These are phyloP conservation scores for Berkeleyomyces rouxiae DNA, from an alignment of 2,329 filamentous ascomycete genomes.

Conservation along the genomic window DNA sequence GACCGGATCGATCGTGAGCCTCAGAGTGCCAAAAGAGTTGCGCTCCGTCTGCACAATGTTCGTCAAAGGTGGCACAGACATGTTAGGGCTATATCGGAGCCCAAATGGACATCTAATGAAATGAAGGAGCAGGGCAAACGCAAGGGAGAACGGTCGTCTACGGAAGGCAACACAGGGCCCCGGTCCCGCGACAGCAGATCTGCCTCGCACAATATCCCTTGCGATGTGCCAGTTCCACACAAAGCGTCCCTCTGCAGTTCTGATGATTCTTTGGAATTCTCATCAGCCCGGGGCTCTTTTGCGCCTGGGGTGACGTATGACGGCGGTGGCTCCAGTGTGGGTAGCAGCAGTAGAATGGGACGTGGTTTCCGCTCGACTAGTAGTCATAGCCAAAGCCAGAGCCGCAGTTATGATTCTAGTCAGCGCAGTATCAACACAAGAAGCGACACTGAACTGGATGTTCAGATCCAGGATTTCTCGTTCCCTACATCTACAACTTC, in stretches of 20 bases:
- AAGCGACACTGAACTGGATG: neutral
- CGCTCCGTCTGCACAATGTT: slow-evolving; percentile 4
- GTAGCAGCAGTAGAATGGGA: neutral
- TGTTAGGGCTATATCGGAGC: slow-evolving; percentile 9
- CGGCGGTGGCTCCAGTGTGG: neutral
- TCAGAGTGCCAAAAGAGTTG: neutral
- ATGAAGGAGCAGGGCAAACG: neutral
- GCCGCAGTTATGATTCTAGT: neutral
- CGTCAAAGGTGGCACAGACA: slow-evolving; percentile 5
- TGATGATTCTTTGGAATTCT: neutral
- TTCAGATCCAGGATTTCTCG: neutral
- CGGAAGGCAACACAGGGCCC: neutral
- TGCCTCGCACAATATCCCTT: neutral
- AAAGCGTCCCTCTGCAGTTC: neutral
- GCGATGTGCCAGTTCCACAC: slow-evolving; percentile 1
- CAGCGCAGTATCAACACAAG: neutral
- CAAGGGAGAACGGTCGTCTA: neutral
- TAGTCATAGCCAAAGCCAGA: neutral
- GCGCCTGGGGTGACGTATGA: neutral
- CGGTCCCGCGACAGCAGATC: neutral
- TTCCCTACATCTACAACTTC: neutral
- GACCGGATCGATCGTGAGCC: slow-evolving; percentile 1
- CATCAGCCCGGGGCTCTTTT: neutral
- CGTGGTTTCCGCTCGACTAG: neutral
- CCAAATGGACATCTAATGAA: slow-evolving; percentile 4